Evolutionary conservation across 208 protist genomes (phyloP), one percentile per base, ranked within the genome.

Genomic region (Trypanosoma congolense): DNA sequence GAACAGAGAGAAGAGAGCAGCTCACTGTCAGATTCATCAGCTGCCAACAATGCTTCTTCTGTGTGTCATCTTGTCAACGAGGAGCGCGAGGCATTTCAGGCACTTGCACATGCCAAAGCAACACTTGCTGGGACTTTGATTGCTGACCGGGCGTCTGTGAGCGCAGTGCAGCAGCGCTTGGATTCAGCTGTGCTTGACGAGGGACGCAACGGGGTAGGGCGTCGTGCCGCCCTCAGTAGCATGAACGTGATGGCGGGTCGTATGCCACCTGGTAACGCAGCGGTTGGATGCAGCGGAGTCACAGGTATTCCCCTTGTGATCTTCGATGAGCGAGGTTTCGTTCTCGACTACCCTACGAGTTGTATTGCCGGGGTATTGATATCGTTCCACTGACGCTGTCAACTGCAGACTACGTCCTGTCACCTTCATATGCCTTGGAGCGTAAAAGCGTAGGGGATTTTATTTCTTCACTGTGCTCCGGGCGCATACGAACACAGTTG

Each of bases 311-410:
- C 14, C 31, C 56, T 85, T 41, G 48, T 94, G 35, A 62, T 94
- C 30, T 88, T 94, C 62, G 87, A 94, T 51, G 83, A 94, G 48
- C 80, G 87, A 0, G 83, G 61, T 88, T 94, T 52, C 80, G 87
- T 22, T 89, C 77, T 4, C 67, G 70, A 38, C 54, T 94, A 28
- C 87, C 87, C 24, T 90, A 90, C 66, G 44, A 67, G 26, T 45
- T 94, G 5, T 94, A 81, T 64, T 49, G 59, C 19, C 70, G 71
- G 3, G 83, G 83, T 28, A 63, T 90, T n/a, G 72, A 86, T 18
- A 58, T 94, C n/a, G 70, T 91, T 6, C 87, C 87, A 22, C 63
- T 94, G 29, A 91, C 83, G 0, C 65, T 94, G 12, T 59, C 63
- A n/a, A 88, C 78, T 6, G 83, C 72, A 19, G 87, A 94, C 59